Evolutionary conservation across 176 grass and related monocot genomes (phyloP).

Genomic region (Carex myosuroides): DNA sequence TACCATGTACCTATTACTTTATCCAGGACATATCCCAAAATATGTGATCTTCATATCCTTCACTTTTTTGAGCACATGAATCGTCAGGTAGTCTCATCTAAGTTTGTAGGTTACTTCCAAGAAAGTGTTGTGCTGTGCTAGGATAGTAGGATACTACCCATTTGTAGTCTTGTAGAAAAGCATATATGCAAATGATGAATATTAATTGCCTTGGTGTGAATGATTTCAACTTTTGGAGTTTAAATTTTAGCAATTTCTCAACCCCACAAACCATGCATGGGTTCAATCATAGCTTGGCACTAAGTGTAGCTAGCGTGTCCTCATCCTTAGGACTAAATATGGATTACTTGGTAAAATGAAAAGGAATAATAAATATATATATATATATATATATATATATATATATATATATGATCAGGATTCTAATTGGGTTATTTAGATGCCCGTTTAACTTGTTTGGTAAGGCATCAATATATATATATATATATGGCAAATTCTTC

Average conservation of each 20-base stretch:
- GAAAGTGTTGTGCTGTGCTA: not conserved
- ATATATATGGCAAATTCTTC: too few species aligned
- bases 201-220: not conserved
- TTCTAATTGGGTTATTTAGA: not conserved
- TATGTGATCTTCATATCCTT: not conserved
- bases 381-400: too few species aligned
- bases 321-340: not conserved
- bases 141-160: not conserved
- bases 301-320: not conserved
- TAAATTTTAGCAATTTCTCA: not conserved
- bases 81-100: not conserved
- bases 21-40: not conserved
- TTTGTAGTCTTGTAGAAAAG: constrained; percentile 10
- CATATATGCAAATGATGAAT: not conserved
- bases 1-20: constrained; percentile 3
- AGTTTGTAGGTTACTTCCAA: not conserved
- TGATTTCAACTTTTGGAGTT: not conserved
- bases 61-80: not conserved
- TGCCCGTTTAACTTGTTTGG: not conserved
- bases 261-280: constrained; percentile 2
- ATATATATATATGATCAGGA: not conserved
- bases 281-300: constrained; percentile 10
- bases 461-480: too few species aligned
- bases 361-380: too few species aligned
- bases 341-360: not conserved